Percentiles rank a stretch among this genome's conserved stretches.
phyloP scores from a whole-genome alignment of 176 grass and related monocot species.

The Hyparrhenia diplandra region DNA sequence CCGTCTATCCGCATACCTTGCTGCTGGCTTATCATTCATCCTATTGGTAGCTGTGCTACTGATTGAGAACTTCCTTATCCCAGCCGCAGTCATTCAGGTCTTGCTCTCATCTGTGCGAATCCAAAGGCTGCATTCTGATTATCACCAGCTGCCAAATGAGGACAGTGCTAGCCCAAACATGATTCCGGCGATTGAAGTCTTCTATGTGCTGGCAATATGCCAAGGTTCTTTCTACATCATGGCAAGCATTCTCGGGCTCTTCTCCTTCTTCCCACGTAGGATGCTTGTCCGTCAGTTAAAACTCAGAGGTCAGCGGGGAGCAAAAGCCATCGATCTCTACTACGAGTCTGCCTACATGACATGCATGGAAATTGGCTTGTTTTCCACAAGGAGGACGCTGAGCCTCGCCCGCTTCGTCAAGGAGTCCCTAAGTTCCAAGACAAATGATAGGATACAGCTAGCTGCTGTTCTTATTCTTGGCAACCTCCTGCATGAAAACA shows the following conservation, averaged over 20 bases:
- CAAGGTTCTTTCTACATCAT: not conserved
- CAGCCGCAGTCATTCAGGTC: not conserved
- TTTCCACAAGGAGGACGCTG: not conserved
- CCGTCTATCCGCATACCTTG: not conserved
- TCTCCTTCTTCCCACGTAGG: not conserved
- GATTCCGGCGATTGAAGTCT: not conserved
- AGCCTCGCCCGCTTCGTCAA: not conserved
- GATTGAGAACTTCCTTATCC: conserved; percentile 4
- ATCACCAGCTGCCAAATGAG: too few relatives aligned
- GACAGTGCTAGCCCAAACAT: not conserved
- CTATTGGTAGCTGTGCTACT: not conserved
- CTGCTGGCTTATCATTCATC: not conserved
- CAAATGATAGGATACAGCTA: not conserved
- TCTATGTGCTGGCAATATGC: conserved; percentile 5
- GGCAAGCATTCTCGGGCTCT: not conserved
- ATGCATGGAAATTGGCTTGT: not conserved
- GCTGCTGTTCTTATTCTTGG: not conserved
- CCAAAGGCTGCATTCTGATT: not conserved
- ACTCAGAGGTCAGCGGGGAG: not conserved
- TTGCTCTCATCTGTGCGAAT: not conserved
- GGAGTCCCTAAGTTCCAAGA: not conserved
- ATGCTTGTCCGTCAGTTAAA: not conserved
- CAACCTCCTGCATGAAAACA: too few relatives aligned
- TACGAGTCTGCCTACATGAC: not conserved
- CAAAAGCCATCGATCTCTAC: not conserved